Evolutionary conservation across 2,329 filamentous ascomycete species (phyloP), one percentile per base, ranked within the genome.

Genomic region (Diaporthe sp.): DNA sequence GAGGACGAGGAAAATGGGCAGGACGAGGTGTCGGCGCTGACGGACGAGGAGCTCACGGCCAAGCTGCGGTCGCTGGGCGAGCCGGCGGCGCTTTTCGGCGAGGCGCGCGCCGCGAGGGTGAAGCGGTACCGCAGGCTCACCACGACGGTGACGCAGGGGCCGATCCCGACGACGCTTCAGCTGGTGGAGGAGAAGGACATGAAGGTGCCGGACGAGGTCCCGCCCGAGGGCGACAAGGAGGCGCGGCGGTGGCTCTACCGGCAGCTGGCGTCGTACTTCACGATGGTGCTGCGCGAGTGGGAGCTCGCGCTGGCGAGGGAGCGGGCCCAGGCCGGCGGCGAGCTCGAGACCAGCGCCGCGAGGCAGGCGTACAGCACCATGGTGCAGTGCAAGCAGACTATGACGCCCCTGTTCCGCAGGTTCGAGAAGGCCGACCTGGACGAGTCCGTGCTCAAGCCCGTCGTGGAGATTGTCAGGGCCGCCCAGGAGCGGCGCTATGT

Each of bases 261-360:
- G 15, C 96, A 99, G 84, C 88, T 99, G 74, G 94, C 94, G 28
- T 97, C 94, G 67, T 99, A 98, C 87, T 98, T 99, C 86, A 97
- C 94, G 72, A 95, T 99, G 92, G 92, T 99, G n/a, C 87, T 99
- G 75, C 90, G 89, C 59, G 96, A 97, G 83, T 99, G 97, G 93
- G 92, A 96, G 79, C 82, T 86, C 55, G 95, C 96, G 7, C 90
- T 99, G 80, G 91, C 91, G 8, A 91, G 94, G 79, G 91, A 92
- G 76, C 86, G 90, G 81, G 61, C 46, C 9, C 55, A 51, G 62
- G 31, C 39, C 17, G 73, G 59, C 28, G 69, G 67, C n/a, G 86
- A 84, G 79, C 83, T 84, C 39, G 89, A 92, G 72, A 96, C 94
- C 39, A 93, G 92, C 78, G 92, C 94, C 28, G 95, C 96, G 80